phyloP scores from a whole-genome alignment of 768 basidiomycete genomes.

The Pulveroboletus sp. region DNA sequence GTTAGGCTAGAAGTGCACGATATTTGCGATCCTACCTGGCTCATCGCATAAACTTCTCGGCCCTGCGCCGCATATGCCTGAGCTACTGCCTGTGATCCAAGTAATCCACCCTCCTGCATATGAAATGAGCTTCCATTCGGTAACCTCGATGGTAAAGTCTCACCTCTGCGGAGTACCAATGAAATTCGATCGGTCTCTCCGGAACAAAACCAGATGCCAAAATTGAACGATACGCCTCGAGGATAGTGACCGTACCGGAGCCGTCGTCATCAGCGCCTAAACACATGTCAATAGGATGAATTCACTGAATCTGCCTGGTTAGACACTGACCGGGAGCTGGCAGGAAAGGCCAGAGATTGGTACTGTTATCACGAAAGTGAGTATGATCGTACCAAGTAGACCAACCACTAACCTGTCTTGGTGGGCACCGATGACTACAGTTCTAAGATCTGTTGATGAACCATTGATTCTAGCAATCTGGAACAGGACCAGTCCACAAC shows the following conservation, averaged over 20 bases:
- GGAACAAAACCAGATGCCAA: slow-evolving; percentile 41
- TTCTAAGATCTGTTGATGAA: slow-evolving; percentile 56
- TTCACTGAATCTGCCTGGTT: background rate
- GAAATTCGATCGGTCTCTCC: slow-evolving; percentile 42
- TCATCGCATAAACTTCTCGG: slow-evolving; percentile 27
- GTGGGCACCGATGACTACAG: slow-evolving; percentile 75
- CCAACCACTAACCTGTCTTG: slow-evolving; percentile 60
- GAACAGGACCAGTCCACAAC: slow-evolving; percentile 2
- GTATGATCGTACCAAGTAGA: background rate
- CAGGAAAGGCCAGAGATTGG: slow-evolving; percentile 74
- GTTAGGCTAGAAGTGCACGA: slow-evolving; percentile 16
- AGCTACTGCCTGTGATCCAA: slow-evolving; percentile 89
- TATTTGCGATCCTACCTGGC: slow-evolving; percentile 21
- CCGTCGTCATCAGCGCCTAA: slow-evolving; percentile 43
- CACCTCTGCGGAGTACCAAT: slow-evolving; percentile 47
- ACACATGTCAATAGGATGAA: background rate
- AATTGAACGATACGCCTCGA: slow-evolving; percentile 43
- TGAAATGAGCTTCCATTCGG: background rate
- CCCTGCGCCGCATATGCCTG: slow-evolving; percentile 52
- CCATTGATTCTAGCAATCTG: slow-evolving; percentile 79
- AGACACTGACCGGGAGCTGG: slow-evolving; percentile 61
- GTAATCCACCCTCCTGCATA: slow-evolving; percentile 66
- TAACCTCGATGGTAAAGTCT: slow-evolving; percentile 2
- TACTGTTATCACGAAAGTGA: slow-evolving; percentile 35
- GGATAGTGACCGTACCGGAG: slow-evolving; percentile 43